Evolutionary conservation across 257 asterid species (phyloP).

Genomic region (Catharanthus roseus): DNA sequence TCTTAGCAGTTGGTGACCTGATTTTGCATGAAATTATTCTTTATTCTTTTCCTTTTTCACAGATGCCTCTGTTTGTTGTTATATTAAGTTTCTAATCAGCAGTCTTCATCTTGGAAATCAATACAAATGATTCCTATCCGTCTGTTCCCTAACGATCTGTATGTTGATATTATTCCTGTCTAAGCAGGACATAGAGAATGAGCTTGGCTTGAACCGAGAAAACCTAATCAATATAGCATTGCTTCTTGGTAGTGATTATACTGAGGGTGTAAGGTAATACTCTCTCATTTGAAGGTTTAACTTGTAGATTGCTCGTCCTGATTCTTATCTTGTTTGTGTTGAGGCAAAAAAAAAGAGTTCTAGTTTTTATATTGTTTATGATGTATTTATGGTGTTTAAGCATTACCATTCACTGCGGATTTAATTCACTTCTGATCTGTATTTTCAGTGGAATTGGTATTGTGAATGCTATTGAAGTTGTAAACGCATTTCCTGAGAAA

Average conservation of each 20-base stretch:
- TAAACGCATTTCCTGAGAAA: slow-evolving; percentile 86
- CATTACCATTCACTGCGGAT: neutral
- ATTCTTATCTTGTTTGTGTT: neutral
- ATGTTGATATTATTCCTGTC: slow-evolving; percentile 21
- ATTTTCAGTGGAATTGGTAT: slow-evolving; percentile 82
- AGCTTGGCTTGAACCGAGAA: slow-evolving; percentile 84
- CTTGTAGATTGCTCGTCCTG: slow-evolving; percentile 5
- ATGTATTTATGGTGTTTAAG: neutral
- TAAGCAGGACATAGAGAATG: slow-evolving; percentile 73
- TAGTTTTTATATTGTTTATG: neutral
- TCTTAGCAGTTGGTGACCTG: neutral
- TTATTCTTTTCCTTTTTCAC: neutral
- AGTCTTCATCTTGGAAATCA: neutral
- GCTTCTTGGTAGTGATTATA: slow-evolving; percentile 93
- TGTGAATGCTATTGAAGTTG: slow-evolving; percentile 92
- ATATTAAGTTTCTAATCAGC: neutral
- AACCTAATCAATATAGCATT: slow-evolving; percentile 77
- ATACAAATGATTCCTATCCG: neutral
- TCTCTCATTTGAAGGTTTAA: neutral
- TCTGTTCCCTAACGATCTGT: neutral
- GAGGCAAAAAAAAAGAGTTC: neutral
- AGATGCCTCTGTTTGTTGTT: neutral
- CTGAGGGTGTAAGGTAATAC: slow-evolving; percentile 90
- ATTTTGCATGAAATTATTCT: neutral
- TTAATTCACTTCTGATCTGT: slow-evolving; percentile 12